A percentile compares a stretch with the other conserved stretches of the same genome.
Conservation (phyloP, 78 protist species). For the Acrasis kona region DNA sequence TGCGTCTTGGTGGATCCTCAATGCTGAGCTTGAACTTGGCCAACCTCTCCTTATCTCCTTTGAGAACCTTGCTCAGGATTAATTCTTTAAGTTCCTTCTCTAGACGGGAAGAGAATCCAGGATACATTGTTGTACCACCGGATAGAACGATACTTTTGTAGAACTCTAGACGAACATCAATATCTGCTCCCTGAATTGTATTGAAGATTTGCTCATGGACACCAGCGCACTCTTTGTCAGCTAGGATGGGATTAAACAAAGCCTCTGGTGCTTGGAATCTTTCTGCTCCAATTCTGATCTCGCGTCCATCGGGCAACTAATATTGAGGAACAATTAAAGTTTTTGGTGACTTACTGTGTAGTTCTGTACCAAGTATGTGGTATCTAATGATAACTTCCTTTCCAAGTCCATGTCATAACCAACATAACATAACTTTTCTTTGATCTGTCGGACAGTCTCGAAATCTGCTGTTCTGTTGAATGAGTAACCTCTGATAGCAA, state of each 20-base stretch:
- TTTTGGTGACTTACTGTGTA: no score
- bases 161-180: constrained; percentile 42
- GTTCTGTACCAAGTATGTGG: constrained; percentile 81
- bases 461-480: constrained; percentile 97
- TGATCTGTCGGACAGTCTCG: constrained; percentile 92
- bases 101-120: constrained; percentile 79
- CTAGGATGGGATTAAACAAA: constrained; percentile 90
- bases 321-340: no score
- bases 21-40: constrained; percentile 81
- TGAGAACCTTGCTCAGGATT: constrained; percentile 60
- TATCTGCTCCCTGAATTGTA: constrained; percentile 79
- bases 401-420: constrained; percentile 86
- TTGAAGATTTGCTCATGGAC: constrained; percentile 84
- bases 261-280: constrained; percentile 96
- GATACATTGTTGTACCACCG: constrained; percentile 62
- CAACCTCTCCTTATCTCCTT: constrained; percentile 68
- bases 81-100: constrained; percentile 86
- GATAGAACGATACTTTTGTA: constrained; percentile 94
- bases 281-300: constrained; percentile 83
- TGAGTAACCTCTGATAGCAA: constrained; percentile 48
- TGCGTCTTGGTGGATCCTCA: constrained; percentile 96
- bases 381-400: constrained; percentile 79
- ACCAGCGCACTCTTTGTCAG: constrained; percentile 86
- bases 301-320: constrained; percentile 92
- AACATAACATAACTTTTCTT: constrained; percentile 95